A percentile compares a stretch with the other conserved stretches of the same genome.
Evolutionary conservation across 345 rosid species (phyloP).

Genomic region (Combretum micranthum): DNA sequence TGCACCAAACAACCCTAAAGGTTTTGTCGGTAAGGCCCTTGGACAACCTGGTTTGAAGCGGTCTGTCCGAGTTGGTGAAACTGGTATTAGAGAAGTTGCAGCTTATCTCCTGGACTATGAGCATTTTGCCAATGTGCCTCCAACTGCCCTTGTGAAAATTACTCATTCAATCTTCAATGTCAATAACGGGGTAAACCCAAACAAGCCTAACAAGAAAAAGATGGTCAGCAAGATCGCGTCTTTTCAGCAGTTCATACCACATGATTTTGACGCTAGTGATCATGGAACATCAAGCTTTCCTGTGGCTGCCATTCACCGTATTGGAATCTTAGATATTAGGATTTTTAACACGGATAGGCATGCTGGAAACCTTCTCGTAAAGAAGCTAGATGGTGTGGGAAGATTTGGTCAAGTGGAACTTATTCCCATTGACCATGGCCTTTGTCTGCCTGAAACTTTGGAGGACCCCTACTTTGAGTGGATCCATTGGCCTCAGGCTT

Average conservation of each 20-base stretch:
- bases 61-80: constrained; percentile 96
- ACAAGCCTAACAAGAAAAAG: constrained; percentile 51
- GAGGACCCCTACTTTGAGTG: constrained; percentile 99
- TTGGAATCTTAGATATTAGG: constrained; percentile 84
- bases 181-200: constrained; percentile 71
- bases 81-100: constrained; percentile 95
- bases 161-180: constrained; percentile 88
- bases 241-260: constrained; percentile 82
- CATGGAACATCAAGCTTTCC: constrained; percentile 97
- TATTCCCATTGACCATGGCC: constrained; percentile 96
- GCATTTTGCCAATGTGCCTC: constrained; percentile 87
- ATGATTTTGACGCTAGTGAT: constrained; percentile 96
- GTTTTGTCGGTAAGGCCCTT: constrained; percentile 94
- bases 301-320: constrained; percentile 80
- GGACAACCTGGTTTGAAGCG: constrained; percentile 96
- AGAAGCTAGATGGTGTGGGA: constrained; percentile 64
- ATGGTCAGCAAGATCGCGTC: constrained; percentile 94
- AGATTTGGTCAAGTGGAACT: constrained; percentile 79
- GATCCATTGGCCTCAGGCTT: constrained; percentile 99
- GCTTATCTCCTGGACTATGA: constrained; percentile 89
- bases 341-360: constrained; percentile 96
- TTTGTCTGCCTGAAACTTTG: constrained; percentile 89
- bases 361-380: constrained; percentile 89
- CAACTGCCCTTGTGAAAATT: constrained; percentile 92
- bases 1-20: constrained; percentile 98